Evolutionary conservation across 768 basidiomycete species (phyloP), one percentile per base, ranked within the genome.

Genomic region (Agaricus bisporus): DNA sequence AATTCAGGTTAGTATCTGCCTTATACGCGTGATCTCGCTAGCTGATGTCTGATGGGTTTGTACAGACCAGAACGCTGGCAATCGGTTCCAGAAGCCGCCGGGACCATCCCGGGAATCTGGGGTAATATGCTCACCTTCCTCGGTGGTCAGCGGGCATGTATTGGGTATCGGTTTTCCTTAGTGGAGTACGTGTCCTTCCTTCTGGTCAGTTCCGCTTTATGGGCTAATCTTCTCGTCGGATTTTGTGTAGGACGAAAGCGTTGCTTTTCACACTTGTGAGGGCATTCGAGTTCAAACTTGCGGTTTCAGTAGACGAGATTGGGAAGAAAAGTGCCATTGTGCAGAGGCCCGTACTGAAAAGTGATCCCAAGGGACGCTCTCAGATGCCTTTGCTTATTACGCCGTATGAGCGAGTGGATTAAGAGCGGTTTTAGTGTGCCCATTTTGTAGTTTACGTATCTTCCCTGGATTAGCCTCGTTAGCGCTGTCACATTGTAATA

Each of bases 21-120:
- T 32, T 32, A 11, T 32, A 32, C 32, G 11, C 5, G 32, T 32
- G 11, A 32, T 32, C 11, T 11, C 8, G 32, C 8, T 32, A 7
- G 32, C 32, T 32, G 32, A 15, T n/a, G 4, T 22, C 11, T 4
- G 2, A 5, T 12, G 41, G 5, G 5, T 41, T 41, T 7, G n/a
- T 44, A 6, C 55, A 86, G 82, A 59, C 86, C 86, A 0, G 85
- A 86, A 58, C 73, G 86, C 0, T 88, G 86, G 86, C 62, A 69
- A 14, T 59, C 69, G 3, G 36, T 71, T 10, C 81, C 83, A 0
- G 73, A 76, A 20, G 68, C 68, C 0, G 74, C 70, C 1, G 61
- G 61, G 4, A 55, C 63, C 0, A 67, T 86, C 18, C 86, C 86
- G 4, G 80, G 84, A 6, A 72, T 86, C 0, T 85, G 78, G 77